Base-by-base conservation (phyloP, 345 rosid genomes). In the Dimocarpus longan region DNA sequence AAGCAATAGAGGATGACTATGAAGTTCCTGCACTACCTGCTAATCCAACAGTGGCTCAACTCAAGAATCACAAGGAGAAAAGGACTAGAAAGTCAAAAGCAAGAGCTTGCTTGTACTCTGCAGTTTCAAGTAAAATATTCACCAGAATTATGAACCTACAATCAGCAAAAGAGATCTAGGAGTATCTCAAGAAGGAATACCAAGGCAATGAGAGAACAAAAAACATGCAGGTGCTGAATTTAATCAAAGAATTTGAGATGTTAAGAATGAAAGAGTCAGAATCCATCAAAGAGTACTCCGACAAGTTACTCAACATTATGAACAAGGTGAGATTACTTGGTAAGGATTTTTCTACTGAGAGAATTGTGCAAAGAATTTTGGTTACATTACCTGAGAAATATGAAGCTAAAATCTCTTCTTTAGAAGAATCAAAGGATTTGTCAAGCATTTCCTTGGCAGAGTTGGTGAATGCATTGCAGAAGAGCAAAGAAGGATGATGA, bases 171-270 rank as follows among this genome's bases (percentile, higher is more conserved):
- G 71, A 72, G 6, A 71, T 71, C 2, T 79, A 72, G 69, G 72
- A 79, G 37, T 79, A 79, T 46, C 63, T 79, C 65, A 60, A 79
- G 11, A 62, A 44, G 19, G 64, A 79, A 24, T 79, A 79, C 18
- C 44, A 43, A 8, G 62, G 62, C 48, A 39, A 71, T 24, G 76
- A 70, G 12, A 71, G 42, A 24, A 78, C 64, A 1, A 40, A 60
- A 3, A 56, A 56, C 19, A 78, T 78, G 81, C 70, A 78, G 12
- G 70, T 71, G n/a, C 37, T 78, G 15, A 78, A 70, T 4, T 43
- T 78, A 22, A 44, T 71, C 3, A 59, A 44, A 28, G 70, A 78
- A 5, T 78, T 78, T 59, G 71, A 78, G 42, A 3, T 78, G 0
- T 70, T 70, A 42, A 70, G 12, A n/a, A 78, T 70, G 70, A 26